Base-by-base conservation (phyloP, 176 grass and related monocot species). In the Hordeum marinum region DNA sequence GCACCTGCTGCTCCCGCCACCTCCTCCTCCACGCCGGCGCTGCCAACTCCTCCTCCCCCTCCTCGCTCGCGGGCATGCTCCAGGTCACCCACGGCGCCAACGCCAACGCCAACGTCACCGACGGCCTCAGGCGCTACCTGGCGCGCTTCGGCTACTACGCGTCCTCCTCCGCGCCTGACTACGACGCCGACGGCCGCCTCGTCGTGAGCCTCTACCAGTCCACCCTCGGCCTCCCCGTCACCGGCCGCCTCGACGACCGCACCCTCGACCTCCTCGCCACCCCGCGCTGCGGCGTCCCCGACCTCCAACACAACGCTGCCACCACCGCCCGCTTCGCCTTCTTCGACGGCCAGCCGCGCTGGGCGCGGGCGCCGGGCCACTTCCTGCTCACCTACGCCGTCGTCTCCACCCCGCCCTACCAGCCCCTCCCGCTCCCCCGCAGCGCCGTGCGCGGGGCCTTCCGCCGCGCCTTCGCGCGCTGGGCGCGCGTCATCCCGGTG, bases 301-400 rank as follows among this genome's bases (percentile, higher is more conserved):
- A 75, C 72, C 71, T 31, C 14, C 71, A 18, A 52, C 48, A 12
- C 1, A 52, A 25, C 71, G 1, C 72, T 3, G 4, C 32, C 71
- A 2, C 72, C 43, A 11, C 43, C 25, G 43, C 43, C 14, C 72
- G 72, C 72, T 75, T 75, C 72, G 72, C 72, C 43, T 75, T 29
- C 72, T 75, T 75, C 43, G 72, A 8, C 14, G 72, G 72, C 25
- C 72, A 75, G 72, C 72, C 72, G 43, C 72, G 72, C 14, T 52
- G 71, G 71, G 71, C 42, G 43, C 71, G 71, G 8, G 25, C 71
- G 13, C 71, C 14, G 6, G 15, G 8, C 71, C 71, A 50, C 71
- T 75, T 75, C 71, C 71, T 75, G 42, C 71, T 75, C 43, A 75
- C 71, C 25, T 75, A 75, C 72, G 72, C 72, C 43, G 48, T 75